These are phyloP conservation scores for Neonectria hederae DNA, from an alignment of 2,329 filamentous ascomycete species.

Conservation along the genomic window DNA sequence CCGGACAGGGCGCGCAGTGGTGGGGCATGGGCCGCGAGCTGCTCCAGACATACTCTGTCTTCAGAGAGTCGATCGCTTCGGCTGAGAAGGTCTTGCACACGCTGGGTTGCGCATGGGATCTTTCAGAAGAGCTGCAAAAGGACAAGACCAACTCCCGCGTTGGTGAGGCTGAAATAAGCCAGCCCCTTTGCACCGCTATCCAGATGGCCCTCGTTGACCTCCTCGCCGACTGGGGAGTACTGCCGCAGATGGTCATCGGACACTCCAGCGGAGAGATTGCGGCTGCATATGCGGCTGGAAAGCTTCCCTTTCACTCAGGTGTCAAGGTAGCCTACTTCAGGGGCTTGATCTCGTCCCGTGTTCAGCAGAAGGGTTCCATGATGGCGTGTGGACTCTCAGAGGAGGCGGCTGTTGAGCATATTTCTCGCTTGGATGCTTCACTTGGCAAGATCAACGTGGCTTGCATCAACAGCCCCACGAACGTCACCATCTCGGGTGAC, in stretches of 20 bases:
- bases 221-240: conserved; percentile 51
- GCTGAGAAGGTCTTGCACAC: conserved; percentile 34
- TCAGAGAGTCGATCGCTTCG: background rate
- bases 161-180: conserved; percentile 48
- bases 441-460: conserved; percentile 40
- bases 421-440: conserved; percentile 2
- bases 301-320: conserved; percentile 53
- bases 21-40: conserved; percentile 46
- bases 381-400: conserved; percentile 33
- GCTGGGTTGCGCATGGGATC: background rate
- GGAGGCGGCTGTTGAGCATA: background rate
- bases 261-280: conserved; percentile 60
- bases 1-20: conserved; percentile 50
- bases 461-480: conserved; percentile 61
- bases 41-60: conserved; percentile 17
- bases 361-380: conserved; percentile 46
- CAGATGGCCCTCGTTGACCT: conserved; percentile 57
- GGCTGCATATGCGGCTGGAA: conserved; percentile 55
- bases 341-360: conserved; percentile 47
- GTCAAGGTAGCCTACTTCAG: conserved; percentile 60
- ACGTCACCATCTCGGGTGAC: conserved; percentile 59
- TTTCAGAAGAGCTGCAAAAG: conserved; percentile 4
- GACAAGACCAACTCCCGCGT: conserved; percentile 32
- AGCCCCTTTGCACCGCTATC: conserved; percentile 54
- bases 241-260: conserved; percentile 50